Conservation (phyloP, 106 monocot genomes). For the Allium fistulosum region DNA sequence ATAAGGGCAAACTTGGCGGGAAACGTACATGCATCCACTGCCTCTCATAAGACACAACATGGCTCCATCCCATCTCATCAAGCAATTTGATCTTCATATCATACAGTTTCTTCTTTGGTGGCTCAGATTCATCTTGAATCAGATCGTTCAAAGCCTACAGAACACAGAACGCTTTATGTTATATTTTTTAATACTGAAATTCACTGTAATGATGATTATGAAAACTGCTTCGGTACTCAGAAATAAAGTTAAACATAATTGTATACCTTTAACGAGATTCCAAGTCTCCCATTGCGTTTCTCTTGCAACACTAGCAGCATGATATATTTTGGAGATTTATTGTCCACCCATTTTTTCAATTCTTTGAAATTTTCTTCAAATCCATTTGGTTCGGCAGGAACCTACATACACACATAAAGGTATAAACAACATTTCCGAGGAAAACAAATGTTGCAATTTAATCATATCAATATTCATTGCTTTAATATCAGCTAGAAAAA, state of each 20-base stretch:
- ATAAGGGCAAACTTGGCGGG: constrained; percentile 26
- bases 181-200: neutral
- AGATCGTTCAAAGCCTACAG: constrained; percentile 54
- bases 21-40: constrained; percentile 92
- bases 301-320: constrained; percentile 57
- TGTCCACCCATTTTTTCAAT: constrained; percentile 89
- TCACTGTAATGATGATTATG: neutral
- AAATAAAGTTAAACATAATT: neutral
- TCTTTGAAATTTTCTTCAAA: constrained; percentile 92
- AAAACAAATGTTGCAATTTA: too few species aligned
- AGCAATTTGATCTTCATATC: constrained; percentile 78
- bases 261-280: constrained; percentile 80
- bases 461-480: too few species aligned
- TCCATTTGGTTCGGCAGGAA: constrained; percentile 18
- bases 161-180: neutral
- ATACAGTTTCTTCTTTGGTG: constrained; percentile 69
- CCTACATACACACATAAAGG: too few species aligned
- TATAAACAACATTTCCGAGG: too few species aligned
- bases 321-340: constrained; percentile 59
- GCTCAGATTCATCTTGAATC: constrained; percentile 66
- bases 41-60: constrained; percentile 61
- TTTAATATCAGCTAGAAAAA: too few species aligned
- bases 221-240: neutral
- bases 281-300: constrained; percentile 48
- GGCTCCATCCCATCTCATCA: constrained; percentile 81